Percentiles rank a stretch among this genome's conserved stretches.
phyloP scores from a whole-genome alignment of 768 basidiomycete species.

The Termitomyces sp. region DNA sequence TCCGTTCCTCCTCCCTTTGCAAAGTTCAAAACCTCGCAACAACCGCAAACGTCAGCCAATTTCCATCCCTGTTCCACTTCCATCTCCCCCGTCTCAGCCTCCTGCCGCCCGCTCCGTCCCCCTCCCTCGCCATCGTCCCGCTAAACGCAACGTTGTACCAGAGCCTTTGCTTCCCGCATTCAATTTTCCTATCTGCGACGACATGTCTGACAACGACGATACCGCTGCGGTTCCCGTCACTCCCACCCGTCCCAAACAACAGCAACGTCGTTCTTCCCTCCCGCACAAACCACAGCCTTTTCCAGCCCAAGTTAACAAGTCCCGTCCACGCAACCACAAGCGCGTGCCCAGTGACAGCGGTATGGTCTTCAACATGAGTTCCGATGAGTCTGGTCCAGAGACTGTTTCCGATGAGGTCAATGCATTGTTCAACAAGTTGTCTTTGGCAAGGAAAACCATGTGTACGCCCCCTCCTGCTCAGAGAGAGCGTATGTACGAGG shows the following conservation, averaged over 20 bases:
- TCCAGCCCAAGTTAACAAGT: conserved; percentile 1
- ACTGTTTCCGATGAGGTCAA: conserved; percentile 33
- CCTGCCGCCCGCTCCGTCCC: conserved; percentile 49
- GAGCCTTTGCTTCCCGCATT: conserved; percentile 12
- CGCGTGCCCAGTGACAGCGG: conserved; percentile 64
- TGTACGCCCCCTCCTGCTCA: conserved; percentile 8
- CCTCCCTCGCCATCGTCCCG: conserved; percentile 27
- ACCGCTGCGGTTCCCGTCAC: conserved; percentile 25
- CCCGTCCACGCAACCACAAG: conserved; percentile 35
- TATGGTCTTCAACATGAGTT: conserved; percentile 61
- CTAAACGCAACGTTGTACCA: conserved; percentile 14
- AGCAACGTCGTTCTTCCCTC: conserved; percentile 35
- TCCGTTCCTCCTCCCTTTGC: conserved; percentile 15
- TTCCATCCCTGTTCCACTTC: conserved; percentile 5
- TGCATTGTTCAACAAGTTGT: conserved; percentile 14
- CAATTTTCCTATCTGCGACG: conserved; percentile 69
- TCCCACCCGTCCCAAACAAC: conserved; percentile 39
- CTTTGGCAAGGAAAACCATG: neutral
- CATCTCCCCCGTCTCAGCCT: conserved; percentile 13
- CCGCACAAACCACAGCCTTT: conserved; percentile 43
- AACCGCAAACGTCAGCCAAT: conserved; percentile 9
- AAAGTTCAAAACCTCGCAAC: neutral
- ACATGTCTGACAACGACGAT: conserved; percentile 31
- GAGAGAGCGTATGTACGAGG: conserved; percentile 24
- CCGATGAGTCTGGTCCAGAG: conserved; percentile 42